phyloP scores from a whole-genome alignment of 352 stramenopile genomes.

The Globisporangium spinosum region DNA sequence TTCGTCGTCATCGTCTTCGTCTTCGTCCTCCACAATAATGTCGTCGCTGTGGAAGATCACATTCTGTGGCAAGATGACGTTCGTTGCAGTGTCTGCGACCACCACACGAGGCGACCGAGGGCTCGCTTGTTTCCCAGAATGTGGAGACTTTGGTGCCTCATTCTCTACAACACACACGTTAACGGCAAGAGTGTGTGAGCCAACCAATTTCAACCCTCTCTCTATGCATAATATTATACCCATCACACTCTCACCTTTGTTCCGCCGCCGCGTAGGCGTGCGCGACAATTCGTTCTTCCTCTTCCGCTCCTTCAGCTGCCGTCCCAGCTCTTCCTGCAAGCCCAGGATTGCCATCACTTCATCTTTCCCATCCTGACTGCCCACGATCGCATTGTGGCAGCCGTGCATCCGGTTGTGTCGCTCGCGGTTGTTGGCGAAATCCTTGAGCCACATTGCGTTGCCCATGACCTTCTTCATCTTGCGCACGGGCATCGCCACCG shows the following conservation, averaged over 20 bases:
- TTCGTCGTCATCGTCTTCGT: slow-evolving; percentile 16
- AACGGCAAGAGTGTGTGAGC: not conserved
- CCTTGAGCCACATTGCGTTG: slow-evolving; percentile 38
- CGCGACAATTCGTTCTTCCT: not conserved
- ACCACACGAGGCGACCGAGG: not conserved
- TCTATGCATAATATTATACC: not conserved
- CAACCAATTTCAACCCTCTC: not conserved
- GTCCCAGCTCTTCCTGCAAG: slow-evolving; percentile 5
- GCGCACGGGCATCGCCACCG: slow-evolving; percentile 30
- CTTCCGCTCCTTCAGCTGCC: not conserved
- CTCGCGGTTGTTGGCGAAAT: slow-evolving; percentile 39
- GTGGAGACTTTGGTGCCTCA: not conserved
- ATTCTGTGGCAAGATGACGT: slow-evolving; percentile 9
- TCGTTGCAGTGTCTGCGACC: not conserved
- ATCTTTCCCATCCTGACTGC: not conserved
- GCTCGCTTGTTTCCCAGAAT: not conserved
- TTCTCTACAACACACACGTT: not conserved
- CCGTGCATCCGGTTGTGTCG: slow-evolving; percentile 34
- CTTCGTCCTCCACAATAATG: slow-evolving; percentile 18
- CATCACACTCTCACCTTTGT: not conserved
- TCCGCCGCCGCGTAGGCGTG: not conserved
- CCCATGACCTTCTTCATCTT: slow-evolving; percentile 38
- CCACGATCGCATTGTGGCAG: slow-evolving; percentile 10
- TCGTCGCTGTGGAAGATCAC: slow-evolving; percentile 20
- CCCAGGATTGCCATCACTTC: slow-evolving; percentile 6